Evolutionary conservation across 495 filamentous ascomycete species (phyloP), one percentile per base, ranked within the genome.

Genomic region (Aspergillus cristatus): DNA sequence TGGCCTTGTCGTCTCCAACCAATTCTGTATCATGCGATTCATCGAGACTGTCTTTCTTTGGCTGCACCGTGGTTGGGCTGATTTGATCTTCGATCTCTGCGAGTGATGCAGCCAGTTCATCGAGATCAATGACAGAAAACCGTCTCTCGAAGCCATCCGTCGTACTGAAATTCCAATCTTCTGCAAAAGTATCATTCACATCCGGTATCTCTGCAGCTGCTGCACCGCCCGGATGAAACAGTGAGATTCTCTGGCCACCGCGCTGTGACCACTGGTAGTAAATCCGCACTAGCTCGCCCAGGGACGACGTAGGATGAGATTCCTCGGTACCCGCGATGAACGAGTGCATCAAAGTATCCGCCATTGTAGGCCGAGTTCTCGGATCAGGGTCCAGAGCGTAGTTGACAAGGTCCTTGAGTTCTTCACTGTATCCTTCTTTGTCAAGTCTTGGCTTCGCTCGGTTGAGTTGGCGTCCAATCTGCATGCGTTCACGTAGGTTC

Each of bases 81-180:
- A 61, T 50, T 13, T 60, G 34, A 14, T 56, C 46, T 34, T 63
- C 57, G 36, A 67, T 50, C 32, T 63, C 53, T 14, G 64, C 64
- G 14, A 69, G 34, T 6, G 58, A 63, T 8, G 60, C 59, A 16
- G 65, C 68, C 10, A 72, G 46, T 43, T 69, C 51, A 37, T 69
- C 62, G 11, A 71, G 45, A 34, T 71, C 63, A 28, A 69, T 61
- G 24, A 67, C 64, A 2, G 65, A 68, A 30, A 68, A 69, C 26
- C 65, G 48, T 40, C 78, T 71, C 50, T 93, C 82, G 53, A 94
- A 94, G 7, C 78, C 82, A 38, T 84, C 80, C 0, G 86, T 91
- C 1, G 83, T 87, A 51, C 83, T 88, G 50, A 95, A 95, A 48
- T 90, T 94, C 86, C 91, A 95, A 46, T 90, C 83, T 41, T 88